Evolutionary conservation across 306 rosid genomes (phyloP).

Genomic region (Ceratonia siliqua): DNA sequence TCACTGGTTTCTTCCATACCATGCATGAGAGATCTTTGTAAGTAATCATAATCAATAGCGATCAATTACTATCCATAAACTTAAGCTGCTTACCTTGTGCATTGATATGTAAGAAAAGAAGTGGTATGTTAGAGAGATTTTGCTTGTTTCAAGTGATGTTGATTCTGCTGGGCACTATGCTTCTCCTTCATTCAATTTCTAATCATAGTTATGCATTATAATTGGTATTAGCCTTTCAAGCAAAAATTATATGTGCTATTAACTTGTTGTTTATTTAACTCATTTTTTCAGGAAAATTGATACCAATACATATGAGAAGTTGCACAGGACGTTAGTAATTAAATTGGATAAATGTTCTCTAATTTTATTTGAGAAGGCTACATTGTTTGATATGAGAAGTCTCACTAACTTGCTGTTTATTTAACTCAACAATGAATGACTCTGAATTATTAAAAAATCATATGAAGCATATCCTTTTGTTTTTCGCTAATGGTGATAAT

Average conservation of each 20-base stretch:
- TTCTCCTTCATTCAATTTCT: conserved; percentile 2
- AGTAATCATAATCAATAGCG: conserved; percentile 13
- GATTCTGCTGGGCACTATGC: neutral
- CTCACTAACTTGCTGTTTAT: no score
- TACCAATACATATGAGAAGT: conserved; percentile 58
- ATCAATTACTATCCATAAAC: conserved; percentile 6
- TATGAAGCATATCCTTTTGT: no score
- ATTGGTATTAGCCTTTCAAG: conserved; percentile 3
- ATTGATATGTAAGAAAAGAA: conserved; percentile 19
- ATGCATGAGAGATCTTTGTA: no score
- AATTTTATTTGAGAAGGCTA: conserved; percentile 49
- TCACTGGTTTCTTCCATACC: conserved; percentile 1
- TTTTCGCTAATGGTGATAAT: no score
- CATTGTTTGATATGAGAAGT: conserved; percentile 34
- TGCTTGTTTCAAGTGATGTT: neutral
- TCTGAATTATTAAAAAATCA: no score
- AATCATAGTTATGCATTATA: neutral
- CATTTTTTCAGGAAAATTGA: conserved; percentile 62
- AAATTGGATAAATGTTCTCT: conserved; percentile 60
- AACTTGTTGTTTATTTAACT: conserved; percentile 8
- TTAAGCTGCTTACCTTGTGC: no score
- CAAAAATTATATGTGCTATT: neutral
- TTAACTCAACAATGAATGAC: no score
- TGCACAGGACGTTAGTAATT: conserved; percentile 53
- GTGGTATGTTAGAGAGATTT: neutral